These are phyloP conservation scores for Kluyveromyces nonfermentans DNA, from an alignment of 805 yeast genomes.

Conservation along the genomic window DNA sequence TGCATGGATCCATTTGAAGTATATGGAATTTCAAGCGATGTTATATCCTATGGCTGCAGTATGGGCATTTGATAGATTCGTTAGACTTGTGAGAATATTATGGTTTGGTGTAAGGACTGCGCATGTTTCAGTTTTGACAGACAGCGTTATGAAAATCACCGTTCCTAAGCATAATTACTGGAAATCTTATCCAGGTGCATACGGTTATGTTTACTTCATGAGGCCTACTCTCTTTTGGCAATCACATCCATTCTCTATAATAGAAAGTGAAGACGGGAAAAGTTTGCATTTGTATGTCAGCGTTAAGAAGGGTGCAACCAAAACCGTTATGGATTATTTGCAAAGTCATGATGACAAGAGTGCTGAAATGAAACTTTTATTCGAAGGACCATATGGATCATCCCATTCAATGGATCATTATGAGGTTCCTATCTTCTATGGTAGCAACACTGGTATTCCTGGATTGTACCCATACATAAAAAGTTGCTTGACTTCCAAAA, in stretches of 20 bases:
- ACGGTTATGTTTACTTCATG: conserved; percentile 44
- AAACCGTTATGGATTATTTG: conserved; percentile 28
- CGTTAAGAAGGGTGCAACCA: conserved; percentile 46
- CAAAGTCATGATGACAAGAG: conserved; percentile 22
- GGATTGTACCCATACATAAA: conserved; percentile 27
- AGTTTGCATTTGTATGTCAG: conserved; percentile 35
- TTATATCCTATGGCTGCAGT: conserved; percentile 47
- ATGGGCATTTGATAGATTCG: conserved; percentile 61
- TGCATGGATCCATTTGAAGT: conserved; percentile 35
- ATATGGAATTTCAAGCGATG: conserved; percentile 43
- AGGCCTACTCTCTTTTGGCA: conserved; percentile 45
- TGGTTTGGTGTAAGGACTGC: conserved; percentile 55
- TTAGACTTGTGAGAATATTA: conserved; percentile 45
- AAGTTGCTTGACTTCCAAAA: conserved; percentile 4
- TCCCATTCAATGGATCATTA: conserved; percentile 30
- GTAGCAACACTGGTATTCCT: conserved; percentile 43
- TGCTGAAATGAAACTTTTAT: conserved; percentile 30
- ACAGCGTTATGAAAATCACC: conserved; percentile 10
- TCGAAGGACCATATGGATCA: conserved; percentile 54
- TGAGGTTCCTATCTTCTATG: conserved; percentile 34
- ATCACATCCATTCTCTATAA: conserved; percentile 58
- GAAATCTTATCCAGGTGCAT: conserved; percentile 37
- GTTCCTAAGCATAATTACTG: conserved; percentile 8
- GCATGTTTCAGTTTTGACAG: conserved; percentile 18
- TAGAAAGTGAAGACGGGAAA: conserved; percentile 27